phyloP scores from a whole-genome alignment of 352 stramenopile genomes.

The Pythium sp. region DNA sequence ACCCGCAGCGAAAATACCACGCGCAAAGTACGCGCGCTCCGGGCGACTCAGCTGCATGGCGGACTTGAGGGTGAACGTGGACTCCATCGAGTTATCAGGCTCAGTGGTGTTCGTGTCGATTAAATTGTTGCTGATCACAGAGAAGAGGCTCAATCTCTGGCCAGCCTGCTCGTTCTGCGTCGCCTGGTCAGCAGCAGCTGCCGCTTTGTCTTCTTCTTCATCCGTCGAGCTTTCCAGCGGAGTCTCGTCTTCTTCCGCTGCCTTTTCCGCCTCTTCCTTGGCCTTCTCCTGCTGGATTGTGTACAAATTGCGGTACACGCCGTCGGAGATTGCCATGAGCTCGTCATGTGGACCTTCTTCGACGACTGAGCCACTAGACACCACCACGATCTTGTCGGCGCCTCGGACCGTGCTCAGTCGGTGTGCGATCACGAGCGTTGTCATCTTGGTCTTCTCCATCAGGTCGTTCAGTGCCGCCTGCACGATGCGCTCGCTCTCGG shows the following conservation, averaged over 20 bases:
- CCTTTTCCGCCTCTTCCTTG: background rate
- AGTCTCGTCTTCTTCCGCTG: conserved; percentile 9
- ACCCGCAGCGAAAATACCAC: conserved; percentile 29
- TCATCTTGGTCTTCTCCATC: conserved; percentile 1
- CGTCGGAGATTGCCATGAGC: conserved; percentile 54
- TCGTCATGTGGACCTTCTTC: conserved; percentile 45
- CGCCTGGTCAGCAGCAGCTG: background rate
- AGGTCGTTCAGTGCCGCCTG: conserved; percentile 60
- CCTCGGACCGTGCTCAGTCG: conserved; percentile 67
- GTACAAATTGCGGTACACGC: conserved; percentile 73
- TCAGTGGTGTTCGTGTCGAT: background rate
- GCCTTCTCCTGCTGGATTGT: conserved; percentile 42
- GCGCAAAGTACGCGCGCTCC: conserved; percentile 31
- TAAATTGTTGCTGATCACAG: background rate
- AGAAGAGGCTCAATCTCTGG: background rate
- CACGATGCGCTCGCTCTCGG: conserved; percentile 55
- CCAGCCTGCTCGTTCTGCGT: background rate
- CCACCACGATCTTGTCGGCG: conserved; percentile 55
- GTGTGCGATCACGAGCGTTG: conserved; percentile 89
- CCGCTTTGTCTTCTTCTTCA: background rate
- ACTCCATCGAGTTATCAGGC: conserved; percentile 11
- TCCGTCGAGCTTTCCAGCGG: conserved; percentile 16
- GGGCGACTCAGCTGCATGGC: conserved; percentile 26
- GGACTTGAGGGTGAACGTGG: background rate
- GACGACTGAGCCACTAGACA: conserved; percentile 36